Evolutionary conservation across 2,329 filamentous ascomycete species (phyloP).

Genomic region (Lasiodiplodia hormozganensis): DNA sequence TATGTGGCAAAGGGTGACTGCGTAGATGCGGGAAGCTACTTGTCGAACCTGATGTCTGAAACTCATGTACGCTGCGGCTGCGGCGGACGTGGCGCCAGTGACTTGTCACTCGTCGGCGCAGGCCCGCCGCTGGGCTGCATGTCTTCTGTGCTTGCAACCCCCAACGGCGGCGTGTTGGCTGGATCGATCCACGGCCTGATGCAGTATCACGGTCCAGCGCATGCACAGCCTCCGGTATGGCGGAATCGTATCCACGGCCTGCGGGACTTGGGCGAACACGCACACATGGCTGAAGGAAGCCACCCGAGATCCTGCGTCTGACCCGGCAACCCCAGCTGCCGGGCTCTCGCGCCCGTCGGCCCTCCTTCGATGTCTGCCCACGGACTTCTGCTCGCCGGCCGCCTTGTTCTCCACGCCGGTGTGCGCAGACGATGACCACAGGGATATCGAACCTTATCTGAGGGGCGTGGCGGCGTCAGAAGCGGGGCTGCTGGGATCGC

Average conservation of each 20-base stretch:
- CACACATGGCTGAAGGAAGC: slow-evolving; percentile 22
- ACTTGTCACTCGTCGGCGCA: slow-evolving; percentile 17
- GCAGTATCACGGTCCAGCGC: slow-evolving; percentile 23
- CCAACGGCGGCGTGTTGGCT: not conserved
- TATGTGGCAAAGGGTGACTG: slow-evolving; percentile 24
- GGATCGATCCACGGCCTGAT: slow-evolving; percentile 8
- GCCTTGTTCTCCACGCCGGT: not conserved
- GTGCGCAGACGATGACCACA: not conserved
- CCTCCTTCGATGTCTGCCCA: not conserved
- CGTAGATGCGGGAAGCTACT: slow-evolving; percentile 19
- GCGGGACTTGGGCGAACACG: slow-evolving; percentile 6
- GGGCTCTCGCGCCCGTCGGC: not conserved
- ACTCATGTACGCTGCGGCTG: slow-evolving; percentile 22
- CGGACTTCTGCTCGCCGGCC: not conserved
- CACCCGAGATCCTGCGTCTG: slow-evolving; percentile 22
- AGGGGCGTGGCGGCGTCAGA: slow-evolving; percentile 7
- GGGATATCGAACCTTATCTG: slow-evolving; percentile 20
- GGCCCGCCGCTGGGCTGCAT: slow-evolving; percentile 22
- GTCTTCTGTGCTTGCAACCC: slow-evolving; percentile 21
- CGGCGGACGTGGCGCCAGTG: slow-evolving; percentile 23
- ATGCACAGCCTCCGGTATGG: slow-evolving; percentile 10
- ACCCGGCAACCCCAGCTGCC: not conserved
- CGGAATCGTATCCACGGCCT: not conserved
- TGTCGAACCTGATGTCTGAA: slow-evolving; percentile 19
- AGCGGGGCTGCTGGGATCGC: slow-evolving; percentile 21